Conservation (phyloP, 2,329 filamentous ascomycete genomes). For the Xylaria sp. region DNA sequence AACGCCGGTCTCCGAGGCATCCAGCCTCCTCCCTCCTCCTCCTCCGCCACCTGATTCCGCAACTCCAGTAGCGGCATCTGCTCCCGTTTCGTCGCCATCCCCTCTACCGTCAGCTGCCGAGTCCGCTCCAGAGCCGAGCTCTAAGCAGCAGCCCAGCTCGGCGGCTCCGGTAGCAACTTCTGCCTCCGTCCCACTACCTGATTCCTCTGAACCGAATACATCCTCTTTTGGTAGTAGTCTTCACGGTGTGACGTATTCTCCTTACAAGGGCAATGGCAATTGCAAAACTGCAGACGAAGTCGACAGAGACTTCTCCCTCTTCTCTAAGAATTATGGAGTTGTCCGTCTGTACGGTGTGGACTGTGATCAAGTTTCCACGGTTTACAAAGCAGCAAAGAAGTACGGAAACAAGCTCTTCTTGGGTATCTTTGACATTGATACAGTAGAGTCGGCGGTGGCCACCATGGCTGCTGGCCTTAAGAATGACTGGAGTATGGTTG, state of each 20-base stretch:
- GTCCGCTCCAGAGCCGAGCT: constrained; percentile 32
- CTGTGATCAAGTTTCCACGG: constrained; percentile 75
- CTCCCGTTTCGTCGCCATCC: constrained; percentile 22
- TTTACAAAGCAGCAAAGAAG: constrained; percentile 70
- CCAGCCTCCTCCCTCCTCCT: constrained; percentile 21
- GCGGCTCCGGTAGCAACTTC: constrained; percentile 18
- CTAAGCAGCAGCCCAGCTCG: constrained; percentile 31
- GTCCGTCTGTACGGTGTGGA: constrained; percentile 84
- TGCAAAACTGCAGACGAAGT: constrained; percentile 77
- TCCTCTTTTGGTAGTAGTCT: constrained; percentile 38
- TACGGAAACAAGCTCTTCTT: constrained; percentile 76
- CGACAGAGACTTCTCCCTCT: constrained; percentile 68
- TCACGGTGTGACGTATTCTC: constrained; percentile 61
- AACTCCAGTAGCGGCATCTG: constrained; percentile 28
- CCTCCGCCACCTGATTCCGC: constrained; percentile 20
- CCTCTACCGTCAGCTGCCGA: constrained; percentile 22
- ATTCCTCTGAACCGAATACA: constrained; percentile 32
- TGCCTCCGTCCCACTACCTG: constrained; percentile 19
- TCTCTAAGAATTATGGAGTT: constrained; percentile 65
- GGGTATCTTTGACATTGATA: constrained; percentile 74
- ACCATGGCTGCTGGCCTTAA: constrained; percentile 68
- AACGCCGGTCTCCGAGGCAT: constrained; percentile 28
- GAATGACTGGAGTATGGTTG: constrained; percentile 73
- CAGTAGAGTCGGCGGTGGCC: constrained; percentile 66
- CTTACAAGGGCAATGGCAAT: constrained; percentile 60